phyloP scores from a whole-genome alignment of 495 filamentous ascomycete genomes.

The Acidiella bohemica region DNA sequence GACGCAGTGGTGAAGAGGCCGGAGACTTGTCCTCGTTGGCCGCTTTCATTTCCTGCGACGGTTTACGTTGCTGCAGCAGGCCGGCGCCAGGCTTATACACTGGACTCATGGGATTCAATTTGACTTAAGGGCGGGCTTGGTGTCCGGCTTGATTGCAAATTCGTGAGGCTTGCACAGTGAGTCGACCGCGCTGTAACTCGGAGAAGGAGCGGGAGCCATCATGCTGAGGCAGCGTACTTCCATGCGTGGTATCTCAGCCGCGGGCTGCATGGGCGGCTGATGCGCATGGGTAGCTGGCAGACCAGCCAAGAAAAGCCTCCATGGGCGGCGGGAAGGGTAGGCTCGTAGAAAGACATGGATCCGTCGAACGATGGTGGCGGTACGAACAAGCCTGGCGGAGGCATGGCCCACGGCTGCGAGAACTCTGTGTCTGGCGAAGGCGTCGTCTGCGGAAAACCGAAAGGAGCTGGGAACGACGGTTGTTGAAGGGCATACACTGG shows the following conservation, averaged over 20 bases:
- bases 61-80: conserved; percentile 10
- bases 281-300: background rate
- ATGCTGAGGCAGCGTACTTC: conserved; percentile 10
- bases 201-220: conserved; percentile 11
- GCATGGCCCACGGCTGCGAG: conserved; percentile 7
- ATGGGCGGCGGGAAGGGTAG: background rate
- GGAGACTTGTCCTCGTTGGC: no score
- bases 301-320: background rate
- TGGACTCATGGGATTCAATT: conserved; percentile 26
- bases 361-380: conserved; percentile 17
- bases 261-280: no score
- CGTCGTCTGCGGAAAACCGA: no score
- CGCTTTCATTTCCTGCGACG: no score
- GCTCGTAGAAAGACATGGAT: conserved; percentile 1
- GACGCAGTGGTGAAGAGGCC: no score
- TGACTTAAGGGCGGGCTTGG: conserved; percentile 9
- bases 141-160: conserved; percentile 16
- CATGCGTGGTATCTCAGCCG: no score
- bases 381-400: conserved; percentile 11
- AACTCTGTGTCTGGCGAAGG: conserved; percentile 7
- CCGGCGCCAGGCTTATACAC: conserved; percentile 23
- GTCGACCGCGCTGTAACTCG: conserved; percentile 5
- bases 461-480: no score
- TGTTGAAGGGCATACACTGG: no score
- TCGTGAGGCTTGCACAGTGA: conserved; percentile 5